phyloP scores from a whole-genome alignment of 75 land plant species.

The Pseudotsuga menziesii region DNA sequence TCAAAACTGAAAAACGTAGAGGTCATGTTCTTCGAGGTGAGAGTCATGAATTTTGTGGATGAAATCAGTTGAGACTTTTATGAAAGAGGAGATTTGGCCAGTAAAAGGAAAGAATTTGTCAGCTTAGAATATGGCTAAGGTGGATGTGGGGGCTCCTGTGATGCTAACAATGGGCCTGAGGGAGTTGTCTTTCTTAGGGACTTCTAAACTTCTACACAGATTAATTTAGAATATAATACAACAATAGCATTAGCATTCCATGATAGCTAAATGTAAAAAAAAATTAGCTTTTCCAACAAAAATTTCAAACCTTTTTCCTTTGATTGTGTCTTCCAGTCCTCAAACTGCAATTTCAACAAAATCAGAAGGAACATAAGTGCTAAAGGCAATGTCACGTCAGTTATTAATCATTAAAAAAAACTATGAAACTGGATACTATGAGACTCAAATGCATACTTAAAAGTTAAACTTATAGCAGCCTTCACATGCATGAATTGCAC shows the following conservation, averaged over 20 bases:
- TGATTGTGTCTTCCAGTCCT: constrained; percentile 8
- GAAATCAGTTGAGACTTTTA: no score
- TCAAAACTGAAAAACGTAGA: no score
- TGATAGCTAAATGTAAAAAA: background rate
- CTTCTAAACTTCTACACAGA: no score
- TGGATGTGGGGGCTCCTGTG: no score
- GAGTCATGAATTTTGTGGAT: no score
- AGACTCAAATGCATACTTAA: background rate
- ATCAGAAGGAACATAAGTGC: background rate
- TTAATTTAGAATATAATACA: no score
- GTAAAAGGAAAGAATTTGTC: no score
- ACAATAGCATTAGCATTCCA: background rate
- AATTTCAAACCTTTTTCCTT: background rate
- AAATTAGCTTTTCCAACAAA: background rate
- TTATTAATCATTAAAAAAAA: background rate
- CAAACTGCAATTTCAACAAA: constrained; percentile 4
- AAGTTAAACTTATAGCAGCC: background rate
- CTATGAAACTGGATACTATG: background rate
- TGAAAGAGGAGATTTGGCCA: no score
- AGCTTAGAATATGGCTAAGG: no score
- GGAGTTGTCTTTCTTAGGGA: no score
- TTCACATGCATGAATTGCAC: background rate
- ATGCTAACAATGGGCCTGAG: no score
- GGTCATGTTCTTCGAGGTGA: no score
- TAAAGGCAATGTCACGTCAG: background rate